Conservation (phyloP, 2,329 filamentous ascomycete genomes). For the Aureobasidium namibiae region DNA sequence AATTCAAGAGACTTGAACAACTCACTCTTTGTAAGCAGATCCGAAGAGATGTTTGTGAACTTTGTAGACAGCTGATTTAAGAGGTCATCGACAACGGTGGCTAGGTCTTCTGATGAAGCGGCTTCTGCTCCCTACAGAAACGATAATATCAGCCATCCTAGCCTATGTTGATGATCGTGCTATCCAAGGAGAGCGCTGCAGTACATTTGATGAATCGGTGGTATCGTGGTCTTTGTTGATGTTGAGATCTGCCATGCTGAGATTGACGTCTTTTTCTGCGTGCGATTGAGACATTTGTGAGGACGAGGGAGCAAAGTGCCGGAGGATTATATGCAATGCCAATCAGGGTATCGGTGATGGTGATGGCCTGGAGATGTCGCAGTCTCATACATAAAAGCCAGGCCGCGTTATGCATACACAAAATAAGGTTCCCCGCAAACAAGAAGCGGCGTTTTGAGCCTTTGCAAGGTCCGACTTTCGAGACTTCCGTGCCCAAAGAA, state of each 20-base stretch:
- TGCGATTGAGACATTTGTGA: not conserved
- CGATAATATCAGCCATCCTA: no score
- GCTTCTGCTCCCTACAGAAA: slow-evolving; percentile 2
- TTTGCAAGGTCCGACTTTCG: not conserved
- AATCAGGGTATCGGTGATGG: not conserved
- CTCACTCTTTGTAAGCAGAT: slow-evolving; percentile 83
- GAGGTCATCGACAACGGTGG: slow-evolving; percentile 75
- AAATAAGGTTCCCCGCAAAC: not conserved
- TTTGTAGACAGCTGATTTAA: slow-evolving; percentile 77
- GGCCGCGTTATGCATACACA: not conserved
- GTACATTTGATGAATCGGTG: not conserved
- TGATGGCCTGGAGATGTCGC: no score
- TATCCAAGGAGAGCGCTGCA: no score
- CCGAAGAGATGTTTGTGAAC: slow-evolving; percentile 74
- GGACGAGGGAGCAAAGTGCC: no score
- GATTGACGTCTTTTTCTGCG: slow-evolving; percentile 1
- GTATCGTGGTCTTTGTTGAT: slow-evolving; percentile 8
- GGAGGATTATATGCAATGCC: not conserved
- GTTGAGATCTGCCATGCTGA: slow-evolving; percentile 7
- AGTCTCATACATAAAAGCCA: no score
- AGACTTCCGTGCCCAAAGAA: not conserved
- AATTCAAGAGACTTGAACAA: no score
- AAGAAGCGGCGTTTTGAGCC: not conserved
- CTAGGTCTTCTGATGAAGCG: slow-evolving; percentile 56
- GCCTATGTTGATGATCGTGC: no score